These are phyloP conservation scores for Alloascoidea hylecoeti DNA, from an alignment of 805 yeast species.

Conservation along the genomic window DNA sequence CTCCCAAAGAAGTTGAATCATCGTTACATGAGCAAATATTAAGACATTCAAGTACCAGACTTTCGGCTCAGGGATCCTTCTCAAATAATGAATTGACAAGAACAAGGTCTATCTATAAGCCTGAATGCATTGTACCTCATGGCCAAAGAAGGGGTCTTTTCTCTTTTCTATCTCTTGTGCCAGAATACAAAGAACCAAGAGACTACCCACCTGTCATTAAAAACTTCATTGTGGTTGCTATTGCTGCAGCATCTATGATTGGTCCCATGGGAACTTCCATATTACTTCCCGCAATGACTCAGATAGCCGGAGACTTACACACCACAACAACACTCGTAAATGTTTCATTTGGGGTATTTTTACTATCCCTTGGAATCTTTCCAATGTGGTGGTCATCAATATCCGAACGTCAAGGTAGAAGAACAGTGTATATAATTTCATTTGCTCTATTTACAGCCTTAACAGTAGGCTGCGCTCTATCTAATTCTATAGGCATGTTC, in stretches of 20 bases:
- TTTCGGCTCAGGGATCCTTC: too few relatives aligned
- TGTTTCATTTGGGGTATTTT: constrained; percentile 58
- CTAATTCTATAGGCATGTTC: constrained; percentile 40
- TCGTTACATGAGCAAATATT: too few relatives aligned
- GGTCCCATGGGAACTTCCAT: constrained; percentile 82
- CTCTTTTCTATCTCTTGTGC: constrained; percentile 28
- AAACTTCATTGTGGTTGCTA: constrained; percentile 34
- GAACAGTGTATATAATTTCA: constrained; percentile 56
- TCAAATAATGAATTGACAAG: too few relatives aligned
- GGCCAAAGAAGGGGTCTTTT: constrained; percentile 40
- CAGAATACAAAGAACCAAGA: constrained; percentile 58
- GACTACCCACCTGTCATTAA: constrained; percentile 36
- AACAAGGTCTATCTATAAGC: too few relatives aligned
- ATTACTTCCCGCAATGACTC: constrained; percentile 53
- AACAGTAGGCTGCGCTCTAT: constrained; percentile 47
- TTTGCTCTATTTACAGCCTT: constrained; percentile 44
- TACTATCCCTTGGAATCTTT: constrained; percentile 49
- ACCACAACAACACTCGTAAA: constrained; percentile 46
- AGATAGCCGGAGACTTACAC: constrained; percentile 32
- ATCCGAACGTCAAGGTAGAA: constrained; percentile 53
- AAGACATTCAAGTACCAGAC: too few relatives aligned
- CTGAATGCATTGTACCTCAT: too few relatives aligned
- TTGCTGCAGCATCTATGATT: constrained; percentile 52
- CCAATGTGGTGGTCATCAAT: constrained; percentile 75
- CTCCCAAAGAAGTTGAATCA: too few relatives aligned